Conservation (phyloP, 139 green algal genomes). For the Picochlorum sp. region DNA sequence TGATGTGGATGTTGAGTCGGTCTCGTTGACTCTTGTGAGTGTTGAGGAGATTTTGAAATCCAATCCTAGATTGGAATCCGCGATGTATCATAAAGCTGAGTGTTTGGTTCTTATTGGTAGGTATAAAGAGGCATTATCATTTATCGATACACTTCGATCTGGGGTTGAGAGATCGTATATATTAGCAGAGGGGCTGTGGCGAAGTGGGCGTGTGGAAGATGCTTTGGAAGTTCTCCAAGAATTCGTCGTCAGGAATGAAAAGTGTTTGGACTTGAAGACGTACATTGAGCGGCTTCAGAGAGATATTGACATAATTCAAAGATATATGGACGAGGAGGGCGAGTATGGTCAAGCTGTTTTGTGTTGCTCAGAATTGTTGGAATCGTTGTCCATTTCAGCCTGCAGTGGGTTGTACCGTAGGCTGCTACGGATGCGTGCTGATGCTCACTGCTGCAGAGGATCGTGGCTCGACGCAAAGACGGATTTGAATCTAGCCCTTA, state of each 20-base stretch:
- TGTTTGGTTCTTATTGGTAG: conserved; percentile 31
- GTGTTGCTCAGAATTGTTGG: conserved; percentile 12
- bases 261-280: conserved; percentile 5
- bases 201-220: conserved; percentile 12
- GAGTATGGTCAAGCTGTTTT: conserved; percentile 2
- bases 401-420: conserved; percentile 19
- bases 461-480: conserved; percentile 6
- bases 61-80: conserved; percentile 23
- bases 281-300: conserved; percentile 5
- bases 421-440: conserved; percentile 15
- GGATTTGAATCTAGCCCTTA: conserved; percentile 16
- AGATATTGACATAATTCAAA: conserved; percentile 5
- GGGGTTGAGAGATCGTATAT: conserved; percentile 30
- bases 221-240: conserved; percentile 10
- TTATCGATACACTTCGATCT: neutral
- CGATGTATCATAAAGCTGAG: conserved; percentile 20
- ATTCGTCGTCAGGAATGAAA: conserved; percentile 5
- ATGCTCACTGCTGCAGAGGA: conserved; percentile 1
- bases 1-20: conserved; percentile 14
- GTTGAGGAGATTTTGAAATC: conserved; percentile 16
- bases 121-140: conserved; percentile 24
- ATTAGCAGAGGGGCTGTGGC: conserved; percentile 28
- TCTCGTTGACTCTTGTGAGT: conserved; percentile 21
- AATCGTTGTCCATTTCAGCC: conserved; percentile 6
- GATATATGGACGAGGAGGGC: conserved; percentile 16